Conservation (phyloP, 176 grass and related monocot genomes). For the Coix lacrymajobi region DNA sequence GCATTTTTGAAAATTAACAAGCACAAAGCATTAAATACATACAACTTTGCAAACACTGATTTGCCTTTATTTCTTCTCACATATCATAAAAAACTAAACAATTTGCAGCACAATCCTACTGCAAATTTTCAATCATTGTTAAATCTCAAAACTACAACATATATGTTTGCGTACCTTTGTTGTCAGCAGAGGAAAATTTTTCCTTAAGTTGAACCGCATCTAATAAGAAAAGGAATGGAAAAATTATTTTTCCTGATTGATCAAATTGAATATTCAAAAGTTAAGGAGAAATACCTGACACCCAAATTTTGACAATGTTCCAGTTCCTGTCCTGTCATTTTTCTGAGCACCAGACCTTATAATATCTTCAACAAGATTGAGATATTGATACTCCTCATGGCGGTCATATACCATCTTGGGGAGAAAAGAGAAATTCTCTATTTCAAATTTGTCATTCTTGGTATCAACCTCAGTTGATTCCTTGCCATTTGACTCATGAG, state of each 20-base stretch:
- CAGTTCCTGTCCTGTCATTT: slow-evolving; percentile 87
- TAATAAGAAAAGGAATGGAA: slow-evolving; percentile 25
- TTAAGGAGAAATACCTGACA: slow-evolving; percentile 59
- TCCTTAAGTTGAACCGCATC: slow-evolving; percentile 94
- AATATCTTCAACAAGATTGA: slow-evolving; percentile 79
- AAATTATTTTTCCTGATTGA: slow-evolving; percentile 16
- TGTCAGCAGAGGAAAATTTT: slow-evolving; percentile 70
- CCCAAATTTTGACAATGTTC: slow-evolving; percentile 88
- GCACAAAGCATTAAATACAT: not conserved
- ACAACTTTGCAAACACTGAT: not conserved
- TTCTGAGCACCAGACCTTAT: slow-evolving; percentile 54
- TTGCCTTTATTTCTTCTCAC: not conserved
- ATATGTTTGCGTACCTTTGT: slow-evolving; percentile 57
- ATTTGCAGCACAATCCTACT: not conserved
- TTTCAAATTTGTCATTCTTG: slow-evolving; percentile 59
- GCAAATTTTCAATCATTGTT: not conserved
- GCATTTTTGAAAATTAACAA: not conserved
- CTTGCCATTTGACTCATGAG: slow-evolving; percentile 33
- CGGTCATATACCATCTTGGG: slow-evolving; percentile 69
- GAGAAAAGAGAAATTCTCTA: slow-evolving; percentile 60
- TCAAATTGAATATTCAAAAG: slow-evolving; percentile 14
- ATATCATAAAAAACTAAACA: not conserved
- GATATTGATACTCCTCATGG: slow-evolving; percentile 79
- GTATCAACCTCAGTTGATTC: slow-evolving; percentile 19
- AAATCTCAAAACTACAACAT: not conserved